Base-by-base conservation (phyloP, 345 rosid genomes). In the Lepidium aucheri region DNA sequence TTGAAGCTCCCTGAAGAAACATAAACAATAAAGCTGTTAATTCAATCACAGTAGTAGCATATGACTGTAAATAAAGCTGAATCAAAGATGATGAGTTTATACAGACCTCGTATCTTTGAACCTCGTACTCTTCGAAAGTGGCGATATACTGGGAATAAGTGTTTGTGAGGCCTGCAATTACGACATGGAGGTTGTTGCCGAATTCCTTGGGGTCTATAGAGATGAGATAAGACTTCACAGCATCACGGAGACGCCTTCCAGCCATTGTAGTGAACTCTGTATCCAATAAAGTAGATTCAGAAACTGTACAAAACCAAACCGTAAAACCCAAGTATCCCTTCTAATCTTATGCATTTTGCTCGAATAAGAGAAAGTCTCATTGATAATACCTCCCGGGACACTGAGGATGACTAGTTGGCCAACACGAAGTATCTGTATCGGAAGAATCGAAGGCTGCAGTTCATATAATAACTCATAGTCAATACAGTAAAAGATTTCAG, bases 171-270 rank as follows among this genome's bases (percentile, higher is more conserved):
- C 75, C 75, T 28, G 94, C 82, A 71, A 71, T 71, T 10, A 71
- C 70, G 1, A 71, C 75, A 32, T 63, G 75, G 2, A 63, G 9
- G 41, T 95, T 89, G 64, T 75, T 77, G 65, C 82, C 58, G 22
- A 47, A 61, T 53, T 81, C 59, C 7, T 71, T 78, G 52, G 74
- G 0, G 79, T 47, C 76, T 24, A 68, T 40, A 38, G 63, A 63
- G 56, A 77, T 40, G 49, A 63, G 59, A 57, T 30, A 68, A 3
- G 40, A 61, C 46, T 84, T 85, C 60, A 95, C 87, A 38, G 99
- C 91, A 32, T 91, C 91, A 46, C 99, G 88, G 56, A 95, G 99
- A 32, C 94, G 96, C 72, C 99, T 91, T 75, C 99, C 99, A 71
- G 99, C 92, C 99, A 95, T 95, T 56, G 99, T 89, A 8, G 99